phyloP scores from a whole-genome alignment of 2,329 filamentous ascomycete species.

The Venturia carpophila region DNA sequence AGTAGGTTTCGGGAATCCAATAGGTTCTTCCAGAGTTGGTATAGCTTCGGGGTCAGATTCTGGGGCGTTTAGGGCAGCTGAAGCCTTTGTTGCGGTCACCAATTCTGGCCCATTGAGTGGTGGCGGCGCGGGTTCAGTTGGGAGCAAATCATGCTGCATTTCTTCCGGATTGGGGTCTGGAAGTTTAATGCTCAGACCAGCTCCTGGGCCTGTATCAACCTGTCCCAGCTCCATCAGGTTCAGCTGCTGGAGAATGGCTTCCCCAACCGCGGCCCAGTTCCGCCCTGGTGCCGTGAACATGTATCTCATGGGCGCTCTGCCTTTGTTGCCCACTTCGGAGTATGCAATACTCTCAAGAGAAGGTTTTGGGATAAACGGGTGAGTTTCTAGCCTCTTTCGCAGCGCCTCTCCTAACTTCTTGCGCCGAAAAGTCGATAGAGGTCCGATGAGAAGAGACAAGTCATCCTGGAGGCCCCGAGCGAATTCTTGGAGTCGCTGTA shows the following conservation, averaged over 20 bases:
- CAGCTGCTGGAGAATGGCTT: conserved; percentile 16
- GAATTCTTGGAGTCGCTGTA: conserved; percentile 43
- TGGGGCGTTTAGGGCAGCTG: not conserved
- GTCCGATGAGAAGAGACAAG: conserved; percentile 46
- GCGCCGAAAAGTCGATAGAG: conserved; percentile 41
- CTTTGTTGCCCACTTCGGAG: conserved; percentile 4
- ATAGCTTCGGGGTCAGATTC: not conserved
- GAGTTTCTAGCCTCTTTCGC: conserved; percentile 48
- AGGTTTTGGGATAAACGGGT: conserved; percentile 38
- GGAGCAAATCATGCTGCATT: not conserved
- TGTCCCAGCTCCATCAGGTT: not conserved
- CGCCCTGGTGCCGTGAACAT: conserved; percentile 10
- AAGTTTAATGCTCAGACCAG: conserved; percentile 14
- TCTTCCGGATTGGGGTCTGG: conserved; percentile 27
- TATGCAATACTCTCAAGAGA: conserved; percentile 25
- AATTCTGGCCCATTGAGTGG: conserved; percentile 22
- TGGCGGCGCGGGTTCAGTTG: not conserved
- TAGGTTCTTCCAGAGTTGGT: not conserved
- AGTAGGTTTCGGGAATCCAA: not conserved
- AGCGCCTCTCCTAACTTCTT: conserved; percentile 43
- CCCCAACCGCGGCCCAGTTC: conserved; percentile 18
- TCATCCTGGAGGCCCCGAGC: conserved; percentile 46
- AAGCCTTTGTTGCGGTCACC: conserved; percentile 16
- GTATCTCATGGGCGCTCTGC: conserved; percentile 12
- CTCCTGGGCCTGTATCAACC: conserved; percentile 18